phyloP scores from a whole-genome alignment of 306 rosid genomes.

The Bauhinia variegata region DNA sequence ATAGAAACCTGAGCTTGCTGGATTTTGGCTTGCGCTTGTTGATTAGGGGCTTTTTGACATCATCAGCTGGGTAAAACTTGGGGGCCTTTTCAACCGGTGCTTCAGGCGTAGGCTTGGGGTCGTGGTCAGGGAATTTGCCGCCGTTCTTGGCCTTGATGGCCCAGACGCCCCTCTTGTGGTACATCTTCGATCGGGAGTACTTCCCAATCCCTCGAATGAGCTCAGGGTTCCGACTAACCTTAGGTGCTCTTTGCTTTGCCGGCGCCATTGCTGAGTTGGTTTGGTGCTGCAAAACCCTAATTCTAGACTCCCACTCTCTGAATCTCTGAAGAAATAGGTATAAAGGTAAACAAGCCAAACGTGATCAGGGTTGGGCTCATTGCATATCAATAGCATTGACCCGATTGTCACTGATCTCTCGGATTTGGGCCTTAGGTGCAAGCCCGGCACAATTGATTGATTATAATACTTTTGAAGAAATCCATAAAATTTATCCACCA shows the following conservation, averaged over 20 bases:
- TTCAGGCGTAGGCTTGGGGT: slow-evolving; percentile 45
- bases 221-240: slow-evolving; percentile 56
- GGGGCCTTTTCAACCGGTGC: slow-evolving; percentile 40
- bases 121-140: slow-evolving; percentile 60
- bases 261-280: slow-evolving; percentile 49
- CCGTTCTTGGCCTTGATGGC: slow-evolving; percentile 71
- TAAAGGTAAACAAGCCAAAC: no score
- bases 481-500: no score
- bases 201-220: slow-evolving; percentile 58
- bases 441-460: no score
- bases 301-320: no score
- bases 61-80: slow-evolving; percentile 64
- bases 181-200: slow-evolving; percentile 61
- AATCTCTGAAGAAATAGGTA: no score
- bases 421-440: no score
- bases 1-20: slow-evolving; percentile 54
- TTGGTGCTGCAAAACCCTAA: slow-evolving; percentile 14
- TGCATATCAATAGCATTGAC: no score
- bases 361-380: no score
- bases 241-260: slow-evolving; percentile 32
- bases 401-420: no score
- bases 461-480: no score
- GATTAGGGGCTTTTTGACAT: slow-evolving; percentile 58
- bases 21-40: slow-evolving; percentile 59
- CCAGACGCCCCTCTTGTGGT: slow-evolving; percentile 70